phyloP scores from a whole-genome alignment of 352 stramenopile genomes.

The Pythium coloratum region DNA sequence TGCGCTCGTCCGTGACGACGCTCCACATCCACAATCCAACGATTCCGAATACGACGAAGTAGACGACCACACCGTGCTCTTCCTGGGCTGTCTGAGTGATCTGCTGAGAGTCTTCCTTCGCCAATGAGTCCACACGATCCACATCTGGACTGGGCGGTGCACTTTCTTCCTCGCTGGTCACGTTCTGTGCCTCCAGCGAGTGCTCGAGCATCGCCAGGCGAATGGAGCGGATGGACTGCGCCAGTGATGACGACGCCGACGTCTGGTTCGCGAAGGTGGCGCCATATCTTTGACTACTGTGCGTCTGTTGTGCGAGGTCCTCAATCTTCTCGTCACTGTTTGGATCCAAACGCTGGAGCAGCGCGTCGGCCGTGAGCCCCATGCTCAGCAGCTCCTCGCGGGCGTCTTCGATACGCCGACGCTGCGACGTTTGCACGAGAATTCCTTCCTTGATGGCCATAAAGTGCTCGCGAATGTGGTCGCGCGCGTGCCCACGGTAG shows the following conservation, averaged over 20 bases:
- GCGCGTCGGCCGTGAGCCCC: constrained; percentile 20
- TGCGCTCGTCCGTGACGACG: constrained; percentile 21
- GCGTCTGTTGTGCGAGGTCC: neutral
- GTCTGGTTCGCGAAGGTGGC: neutral
- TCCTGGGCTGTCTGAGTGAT: too few relatives aligned
- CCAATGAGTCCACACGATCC: neutral
- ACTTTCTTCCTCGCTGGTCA: constrained; percentile 4
- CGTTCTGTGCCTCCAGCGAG: constrained; percentile 14
- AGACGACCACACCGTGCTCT: constrained; percentile 17
- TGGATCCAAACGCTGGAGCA: constrained; percentile 3
- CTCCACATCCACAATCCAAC: constrained; percentile 23
- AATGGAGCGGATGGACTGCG: constrained; percentile 25
- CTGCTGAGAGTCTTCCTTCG: neutral
- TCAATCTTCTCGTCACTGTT: neutral
- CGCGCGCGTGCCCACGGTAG: constrained; percentile 29
- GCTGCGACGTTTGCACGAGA: constrained; percentile 27
- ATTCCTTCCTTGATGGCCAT: constrained; percentile 34
- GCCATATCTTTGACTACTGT: too few relatives aligned
- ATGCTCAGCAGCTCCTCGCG: constrained; percentile 15
- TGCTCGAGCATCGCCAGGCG: constrained; percentile 22
- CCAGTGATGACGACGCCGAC: constrained; percentile 22
- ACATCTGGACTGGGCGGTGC: neutral
- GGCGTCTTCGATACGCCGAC: constrained; percentile 27
- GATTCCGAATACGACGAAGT: constrained; percentile 24
- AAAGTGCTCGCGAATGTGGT: constrained; percentile 18